Evolutionary conservation across 2,329 filamentous ascomycete genomes (phyloP).

Genomic region (Elsinoe australis): DNA sequence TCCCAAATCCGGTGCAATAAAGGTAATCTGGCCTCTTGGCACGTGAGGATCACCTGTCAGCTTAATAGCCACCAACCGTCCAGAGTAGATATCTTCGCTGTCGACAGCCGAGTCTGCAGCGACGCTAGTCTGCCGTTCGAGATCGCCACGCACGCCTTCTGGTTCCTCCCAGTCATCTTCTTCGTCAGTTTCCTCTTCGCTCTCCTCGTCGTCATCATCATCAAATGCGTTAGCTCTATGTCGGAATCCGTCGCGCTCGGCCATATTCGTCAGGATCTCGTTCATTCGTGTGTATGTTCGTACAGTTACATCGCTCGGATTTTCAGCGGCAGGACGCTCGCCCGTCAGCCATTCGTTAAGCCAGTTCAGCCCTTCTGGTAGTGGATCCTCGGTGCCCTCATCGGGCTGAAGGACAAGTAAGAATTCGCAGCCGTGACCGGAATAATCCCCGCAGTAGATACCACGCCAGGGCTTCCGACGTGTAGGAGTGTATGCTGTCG

Average conservation of each 20-base stretch:
- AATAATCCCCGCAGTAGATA: slow-evolving; percentile 89
- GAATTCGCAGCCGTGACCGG: slow-evolving; percentile 81
- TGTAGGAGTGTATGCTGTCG: slow-evolving; percentile 71
- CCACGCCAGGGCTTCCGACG: slow-evolving; percentile 73
- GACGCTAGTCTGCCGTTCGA: slow-evolving; percentile 4
- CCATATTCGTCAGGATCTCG: slow-evolving; percentile 13
- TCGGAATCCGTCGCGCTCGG: slow-evolving; percentile 12
- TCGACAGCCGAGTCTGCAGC: not conserved
- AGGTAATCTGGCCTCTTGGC: slow-evolving; percentile 76
- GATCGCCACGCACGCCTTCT: slow-evolving; percentile 28
- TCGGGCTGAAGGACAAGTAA: slow-evolving; percentile 71
- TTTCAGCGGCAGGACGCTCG: slow-evolving; percentile 20
- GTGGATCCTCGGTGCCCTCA: slow-evolving; percentile 31
- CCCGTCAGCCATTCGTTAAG: slow-evolving; percentile 28
- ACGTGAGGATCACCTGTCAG: slow-evolving; percentile 87
- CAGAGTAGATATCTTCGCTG: slow-evolving; percentile 45
- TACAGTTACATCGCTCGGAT: slow-evolving; percentile 16
- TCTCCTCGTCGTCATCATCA: slow-evolving; percentile 16
- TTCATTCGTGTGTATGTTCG: slow-evolving; percentile 15
- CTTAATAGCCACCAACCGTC: slow-evolving; percentile 75
- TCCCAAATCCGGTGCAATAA: slow-evolving; percentile 71
- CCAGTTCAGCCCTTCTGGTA: slow-evolving; percentile 34
- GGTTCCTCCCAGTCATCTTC: slow-evolving; percentile 37
- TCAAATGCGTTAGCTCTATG: slow-evolving; percentile 15
- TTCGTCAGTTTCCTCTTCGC: slow-evolving; percentile 25